Conservation (phyloP, 257 asterid species). For the Fraxinus anomala region DNA sequence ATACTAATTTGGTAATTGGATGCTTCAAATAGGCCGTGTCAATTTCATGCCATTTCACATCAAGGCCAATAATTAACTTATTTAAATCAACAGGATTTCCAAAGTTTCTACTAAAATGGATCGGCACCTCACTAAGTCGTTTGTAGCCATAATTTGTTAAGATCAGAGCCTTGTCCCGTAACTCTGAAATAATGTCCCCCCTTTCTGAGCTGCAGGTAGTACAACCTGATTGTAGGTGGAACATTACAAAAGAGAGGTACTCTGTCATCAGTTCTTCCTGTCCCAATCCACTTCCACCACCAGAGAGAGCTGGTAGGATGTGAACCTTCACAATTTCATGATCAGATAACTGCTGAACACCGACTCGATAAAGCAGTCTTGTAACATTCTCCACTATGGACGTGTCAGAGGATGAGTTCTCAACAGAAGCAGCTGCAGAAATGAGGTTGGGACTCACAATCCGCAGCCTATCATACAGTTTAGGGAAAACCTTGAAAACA, state of each 20-base stretch:
- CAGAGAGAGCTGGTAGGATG: constrained; percentile 68
- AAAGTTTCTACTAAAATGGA: constrained; percentile 71
- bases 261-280: constrained; percentile 68
- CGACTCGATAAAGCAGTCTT: constrained; percentile 75
- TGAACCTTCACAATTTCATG: constrained; percentile 87
- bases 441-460: constrained; percentile 72
- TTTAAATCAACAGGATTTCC: constrained; percentile 64
- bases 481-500: constrained; percentile 61
- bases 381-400: constrained; percentile 56
- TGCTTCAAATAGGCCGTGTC: constrained; percentile 64
- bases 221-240: constrained; percentile 81
- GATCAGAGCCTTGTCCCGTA: constrained; percentile 60
- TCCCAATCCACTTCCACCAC: constrained; percentile 40
- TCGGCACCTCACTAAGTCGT: constrained; percentile 59
- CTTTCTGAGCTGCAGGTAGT: constrained; percentile 61
- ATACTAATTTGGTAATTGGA: constrained; percentile 62
- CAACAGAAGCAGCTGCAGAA: constrained; percentile 55
- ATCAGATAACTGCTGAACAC: constrained; percentile 82
- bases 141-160: constrained; percentile 77
- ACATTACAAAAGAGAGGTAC: constrained; percentile 82
- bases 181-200: constrained; percentile 52
- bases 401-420: constrained; percentile 44
- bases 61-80: constrained; percentile 55
- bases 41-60: constrained; percentile 72
- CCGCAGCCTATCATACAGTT: constrained; percentile 62